A percentile compares a stretch with the other conserved stretches of the same genome.
These are phyloP conservation scores for Trichosanthes truncata DNA, from an alignment of 306 rosid species.

Conservation along the genomic window DNA sequence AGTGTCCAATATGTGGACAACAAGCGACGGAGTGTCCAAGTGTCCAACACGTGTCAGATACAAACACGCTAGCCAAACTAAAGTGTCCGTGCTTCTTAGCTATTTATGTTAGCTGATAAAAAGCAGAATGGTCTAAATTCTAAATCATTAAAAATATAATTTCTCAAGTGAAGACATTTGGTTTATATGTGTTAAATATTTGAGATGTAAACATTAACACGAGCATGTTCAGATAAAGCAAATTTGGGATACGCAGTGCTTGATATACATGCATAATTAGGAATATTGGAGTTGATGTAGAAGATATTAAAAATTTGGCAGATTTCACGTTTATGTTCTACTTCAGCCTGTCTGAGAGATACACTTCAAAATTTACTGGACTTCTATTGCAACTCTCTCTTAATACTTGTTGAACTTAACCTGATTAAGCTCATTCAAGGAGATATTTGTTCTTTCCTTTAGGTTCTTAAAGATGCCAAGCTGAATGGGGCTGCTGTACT, in stretches of 20 bases:
- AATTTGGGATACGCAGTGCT: neutral
- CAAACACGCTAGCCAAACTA: too few relatives aligned
- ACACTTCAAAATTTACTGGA: neutral
- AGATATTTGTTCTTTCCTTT: slow-evolving; percentile 10
- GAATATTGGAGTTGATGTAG: neutral
- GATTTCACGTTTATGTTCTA: neutral
- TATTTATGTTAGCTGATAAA: neutral
- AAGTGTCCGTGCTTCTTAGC: too few relatives aligned
- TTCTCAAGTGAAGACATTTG: neutral
- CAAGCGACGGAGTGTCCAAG: too few relatives aligned
- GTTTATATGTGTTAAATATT: neutral
- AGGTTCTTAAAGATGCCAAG: slow-evolving; percentile 86
- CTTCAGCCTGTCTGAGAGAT: neutral
- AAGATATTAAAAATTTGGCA: neutral
- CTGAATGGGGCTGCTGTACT: slow-evolving; percentile 87
- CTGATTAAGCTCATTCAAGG: slow-evolving; percentile 12
- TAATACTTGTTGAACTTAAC: neutral
- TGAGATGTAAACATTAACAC: neutral
- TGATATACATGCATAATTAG: neutral
- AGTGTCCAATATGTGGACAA: too few relatives aligned
- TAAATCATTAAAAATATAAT: neutral
- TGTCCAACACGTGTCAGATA: too few relatives aligned
- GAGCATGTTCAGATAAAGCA: neutral
- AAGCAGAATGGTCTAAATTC: neutral
- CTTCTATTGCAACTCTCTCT: slow-evolving; percentile 2